Base-by-base conservation (phyloP, 306 rosid species). In the Cicer bijugum region DNA sequence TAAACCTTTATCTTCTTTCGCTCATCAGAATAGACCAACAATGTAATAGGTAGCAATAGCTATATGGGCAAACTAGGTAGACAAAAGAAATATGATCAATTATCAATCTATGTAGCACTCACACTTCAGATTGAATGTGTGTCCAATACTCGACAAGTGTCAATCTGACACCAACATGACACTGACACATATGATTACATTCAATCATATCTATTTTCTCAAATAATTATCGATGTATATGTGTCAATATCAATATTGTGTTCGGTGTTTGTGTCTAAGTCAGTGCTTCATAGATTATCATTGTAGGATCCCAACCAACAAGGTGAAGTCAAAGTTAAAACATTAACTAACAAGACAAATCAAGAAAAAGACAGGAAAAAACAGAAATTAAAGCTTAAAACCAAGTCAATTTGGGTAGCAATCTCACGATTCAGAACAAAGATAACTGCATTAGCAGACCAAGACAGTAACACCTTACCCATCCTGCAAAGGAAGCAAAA, bases 401-500 rank as follows among this genome's bases (percentile, higher is more conserved):
- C 78, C 83, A 38, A 78, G 78, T 66, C 12, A 23, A 64, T 23
- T 37, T 20, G 84, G 53, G 20, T 59, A 53, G 55, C 28, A 82
- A 77, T 68, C 62, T 46, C 48, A 58, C 64, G 47, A 45, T 33
- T 78, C 14, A 12, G 14, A 50, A 38, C 63, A 64, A 71, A 63
- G 28, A 66, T 8, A 37, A 67, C 46, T 28, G 62, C 43, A 69
- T 62, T 59, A 80, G 80, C 83, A 78, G 67, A 52, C 68, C 59
- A 47, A 76, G 70, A 70, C 74, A 87, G 19, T 12, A 47, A 42
- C 9, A 37, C 55, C 90, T 75, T 88, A 94, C 97, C 98, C 98
- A 78, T 94, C 98, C 98, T 94, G 98, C 88, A 89, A 63, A 81
- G 16, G 40, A 79, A 80, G 19, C 19, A 71, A 78, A 78, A 81